Base-by-base conservation (phyloP, 208 protist species). In the Acanthamoeba pearcei region DNA sequence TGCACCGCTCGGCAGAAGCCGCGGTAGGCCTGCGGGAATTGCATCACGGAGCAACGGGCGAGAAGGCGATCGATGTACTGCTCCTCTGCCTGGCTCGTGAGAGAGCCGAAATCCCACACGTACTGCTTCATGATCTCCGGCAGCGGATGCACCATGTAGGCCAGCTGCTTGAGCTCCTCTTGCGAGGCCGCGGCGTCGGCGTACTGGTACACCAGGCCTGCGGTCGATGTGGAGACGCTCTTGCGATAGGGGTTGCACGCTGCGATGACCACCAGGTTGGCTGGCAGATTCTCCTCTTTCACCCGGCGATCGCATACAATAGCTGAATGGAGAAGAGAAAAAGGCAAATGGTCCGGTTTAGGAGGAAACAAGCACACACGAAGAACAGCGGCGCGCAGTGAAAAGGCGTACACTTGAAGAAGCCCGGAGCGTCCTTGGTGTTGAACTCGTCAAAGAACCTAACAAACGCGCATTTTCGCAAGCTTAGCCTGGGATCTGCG, bases 401-500 rank as follows among this genome's bases (percentile, higher is more conserved):
- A 9, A 42, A 85, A 46, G 17, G 3, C 42, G 42, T 89, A 82
- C 72, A 29, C 57, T 95, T 95, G 91, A 95, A 95, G 55, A 95
- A 72, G 32, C 55, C 91, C 1, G 53, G 32, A 24, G 27, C 53
- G 13, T 88, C 53, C n/a, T 66, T 76, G n/a, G 78, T 95, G 72
- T 95, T 95, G 72, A 95, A 53, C 49, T 95, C 91, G 64, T 95
- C 91, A 32, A 95, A 86, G 55, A 95, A 83, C n/a, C 74, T 83
- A 15, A 22, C 17, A 60, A 15, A 15, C 12, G 17, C 17, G 17
- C 53, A 60, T 13, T 5, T 22, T 17, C 17, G 4, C 17, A 6
- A 17, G 53, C 13, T 60, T 15, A 60, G 53, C 53, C 24, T 72
- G 29, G 35, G 12, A 72, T 15, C 53, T 22, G 68, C 9, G 6